Evolutionary conservation across 768 basidiomycete species (phyloP), one percentile per base, ranked within the genome.

Genomic region (Heimioporus sp.): DNA sequence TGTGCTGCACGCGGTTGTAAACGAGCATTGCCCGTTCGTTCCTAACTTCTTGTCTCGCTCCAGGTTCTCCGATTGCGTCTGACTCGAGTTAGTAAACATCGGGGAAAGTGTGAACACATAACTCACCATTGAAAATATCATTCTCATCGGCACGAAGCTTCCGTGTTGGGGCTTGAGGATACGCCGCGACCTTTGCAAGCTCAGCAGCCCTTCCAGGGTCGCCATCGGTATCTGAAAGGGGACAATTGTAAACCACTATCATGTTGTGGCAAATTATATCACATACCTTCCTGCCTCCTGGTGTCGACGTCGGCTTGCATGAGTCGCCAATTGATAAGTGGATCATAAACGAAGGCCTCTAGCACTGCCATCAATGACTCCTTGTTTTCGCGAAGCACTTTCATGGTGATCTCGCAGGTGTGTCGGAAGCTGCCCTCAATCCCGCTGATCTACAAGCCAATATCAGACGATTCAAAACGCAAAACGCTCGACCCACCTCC

Each of bases 331-430:
- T 93, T 96, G 76, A 98, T 95, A 51, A 99, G 73, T 12, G 97
- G 97, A 65, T 99, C 97, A 62, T 98, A 98, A 10, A 98, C 95
- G 66, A 99, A 98, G 8, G 97, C 96, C 68, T 99, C 97, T 28
- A 99, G 77, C 17, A 99, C 96, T 6, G 97, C 97, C 91, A 98
- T 93, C 53, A 99, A 76, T n/a, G 94, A 97, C 68, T 99, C 97
- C 72, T 94, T 94, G 74, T 99, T 98, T 52, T 90, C 92, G 30
- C 97, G 87, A 50, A 98, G 73, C 6, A 99, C 97, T 49, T 83
- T 80, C 96, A 99, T 98, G n/a, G 92, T 91, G 52, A 94, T 94
- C 64, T 97, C 94, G 77, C 93, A 98, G 10, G 92, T 94, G 56
- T 87, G 87, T 62, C 90, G 81, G 81, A 94, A 99, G 66, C 92